Base-by-base conservation (phyloP, 2,329 filamentous ascomycete genomes). In the Clarireedia paspali region DNA sequence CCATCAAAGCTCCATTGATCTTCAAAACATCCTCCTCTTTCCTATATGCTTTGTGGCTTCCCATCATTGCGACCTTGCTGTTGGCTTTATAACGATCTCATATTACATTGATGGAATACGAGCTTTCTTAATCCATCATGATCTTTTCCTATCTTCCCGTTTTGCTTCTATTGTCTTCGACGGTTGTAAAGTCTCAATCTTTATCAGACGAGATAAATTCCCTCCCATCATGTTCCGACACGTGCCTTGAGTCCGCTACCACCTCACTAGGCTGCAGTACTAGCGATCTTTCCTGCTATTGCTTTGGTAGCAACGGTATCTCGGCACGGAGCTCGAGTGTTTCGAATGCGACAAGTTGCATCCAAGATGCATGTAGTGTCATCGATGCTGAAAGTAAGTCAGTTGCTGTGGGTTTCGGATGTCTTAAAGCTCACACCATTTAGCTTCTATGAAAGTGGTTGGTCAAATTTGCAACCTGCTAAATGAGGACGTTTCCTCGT, bases 381-480 rank as follows among this genome's bases (percentile, higher is more conserved):
- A 36, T 53, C 27, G 50, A 57, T 42, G 45, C 50, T 34, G 42
- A 26, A n/a, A 34, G 55, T 54, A 42, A 47, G 50, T 48, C 6
- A 4, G 10, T 14, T 38, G 14, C 17, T 30, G 7, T 39, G 10
- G 14, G 9, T 9, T 30, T 7, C 17, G 27, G 4, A 23, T 20
- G 47, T n/a, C 5, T 14, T 6, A 45, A 34, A 54, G 27, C 6
- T 44, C 14, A 48, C 20, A 45, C 47, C 36, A 12, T 34, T 27
- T 44, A 57, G 55, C 50, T 42, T 39, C 55, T 23, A 26, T 57
- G n/a, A 54, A 53, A 24, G 50, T 53, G 20, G 36, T 57, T 47
- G 50, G 50, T 20, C 50, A 49, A 23, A 57, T 57, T 48, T 54
- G 50, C 39, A n/a, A 34, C 10, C 26, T 54, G 20, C 44, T 57